These are phyloP conservation scores for Metschnikowia reukaufii DNA, from an alignment of 805 yeast genomes.

Conservation along the genomic window DNA sequence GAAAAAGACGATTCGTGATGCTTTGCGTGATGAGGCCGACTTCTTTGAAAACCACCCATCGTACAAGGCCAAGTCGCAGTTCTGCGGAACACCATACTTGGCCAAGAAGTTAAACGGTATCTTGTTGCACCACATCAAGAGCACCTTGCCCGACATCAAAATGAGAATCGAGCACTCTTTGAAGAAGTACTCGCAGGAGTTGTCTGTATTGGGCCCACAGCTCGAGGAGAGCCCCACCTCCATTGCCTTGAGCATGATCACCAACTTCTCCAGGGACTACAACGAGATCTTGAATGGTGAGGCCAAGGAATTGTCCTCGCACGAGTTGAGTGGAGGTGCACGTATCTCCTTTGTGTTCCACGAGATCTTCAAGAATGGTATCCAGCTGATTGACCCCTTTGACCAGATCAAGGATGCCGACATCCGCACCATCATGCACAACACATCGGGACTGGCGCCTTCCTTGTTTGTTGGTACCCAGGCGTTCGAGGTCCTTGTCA, in stretches of 20 bases:
- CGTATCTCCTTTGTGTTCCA: constrained; percentile 96
- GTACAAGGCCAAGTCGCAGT: constrained; percentile 89
- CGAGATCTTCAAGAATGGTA: constrained; percentile 91
- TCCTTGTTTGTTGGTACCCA: constrained; percentile 95
- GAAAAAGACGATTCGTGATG: constrained; percentile 84
- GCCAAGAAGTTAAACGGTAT: constrained; percentile 90
- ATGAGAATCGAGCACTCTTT: constrained; percentile 82
- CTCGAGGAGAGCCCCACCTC: constrained; percentile 86
- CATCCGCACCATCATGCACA: constrained; percentile 94
- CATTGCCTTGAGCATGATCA: constrained; percentile 84
- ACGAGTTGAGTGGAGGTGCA: constrained; percentile 96
- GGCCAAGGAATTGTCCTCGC: constrained; percentile 81
- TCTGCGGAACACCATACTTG: constrained; percentile 97
- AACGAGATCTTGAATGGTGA: constrained; percentile 90
- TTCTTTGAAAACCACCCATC: constrained; percentile 90
- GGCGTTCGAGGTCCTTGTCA: constrained; percentile 93
- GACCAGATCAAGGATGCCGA: constrained; percentile 95
- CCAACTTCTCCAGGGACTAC: constrained; percentile 90
- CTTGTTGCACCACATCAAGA: constrained; percentile 77
- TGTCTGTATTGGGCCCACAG: constrained; percentile 78
- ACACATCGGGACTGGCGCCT: constrained; percentile 94
- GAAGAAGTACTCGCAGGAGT: constrained; percentile 75
- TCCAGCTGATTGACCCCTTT: constrained; percentile 89
- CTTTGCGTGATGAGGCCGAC: constrained; percentile 73
- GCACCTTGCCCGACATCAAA: constrained; percentile 80